Evolutionary conservation across 805 yeast genomes (phyloP).

Genomic region (Saccharomyces mikatae): DNA sequence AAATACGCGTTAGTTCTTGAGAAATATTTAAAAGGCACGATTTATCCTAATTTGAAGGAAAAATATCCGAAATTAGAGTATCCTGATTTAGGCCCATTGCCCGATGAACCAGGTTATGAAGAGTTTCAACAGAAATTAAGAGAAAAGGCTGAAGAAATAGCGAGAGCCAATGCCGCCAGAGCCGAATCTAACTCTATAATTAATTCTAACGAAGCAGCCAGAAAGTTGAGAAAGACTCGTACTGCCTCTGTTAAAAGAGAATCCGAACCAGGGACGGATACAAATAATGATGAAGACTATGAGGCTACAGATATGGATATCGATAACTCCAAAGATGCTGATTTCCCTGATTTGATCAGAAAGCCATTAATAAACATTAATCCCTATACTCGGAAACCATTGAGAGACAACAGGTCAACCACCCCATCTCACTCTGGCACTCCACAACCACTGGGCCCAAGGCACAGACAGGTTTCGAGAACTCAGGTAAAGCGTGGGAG

Average conservation of each 20-base stretch:
- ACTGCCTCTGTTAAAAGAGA: conserved; percentile 5
- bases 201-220: neutral
- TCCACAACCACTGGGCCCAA: conserved; percentile 18
- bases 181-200: neutral
- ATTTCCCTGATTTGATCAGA: neutral
- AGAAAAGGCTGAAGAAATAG: conserved; percentile 31
- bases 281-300: neutral
- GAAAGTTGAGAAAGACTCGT: neutral
- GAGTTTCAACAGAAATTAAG: conserved; percentile 11
- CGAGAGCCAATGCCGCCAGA: conserved; percentile 19
- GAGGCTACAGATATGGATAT: neutral
- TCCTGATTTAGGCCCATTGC: conserved; percentile 60
- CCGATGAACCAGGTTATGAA: conserved; percentile 34
- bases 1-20: conserved; percentile 51
- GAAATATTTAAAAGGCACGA: conserved; percentile 31
- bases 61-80: conserved; percentile 31
- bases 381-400: neutral
- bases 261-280: conserved; percentile 12
- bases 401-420: conserved; percentile 4
- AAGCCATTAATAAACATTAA: neutral
- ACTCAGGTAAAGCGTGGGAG: conserved; percentile 30
- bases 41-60: conserved; percentile 31
- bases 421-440: conserved; percentile 17
- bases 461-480: conserved; percentile 12
- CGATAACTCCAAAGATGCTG: neutral